Conservation (phyloP, 192 early-diverging fungal species). For the Podila epicladia region DNA sequence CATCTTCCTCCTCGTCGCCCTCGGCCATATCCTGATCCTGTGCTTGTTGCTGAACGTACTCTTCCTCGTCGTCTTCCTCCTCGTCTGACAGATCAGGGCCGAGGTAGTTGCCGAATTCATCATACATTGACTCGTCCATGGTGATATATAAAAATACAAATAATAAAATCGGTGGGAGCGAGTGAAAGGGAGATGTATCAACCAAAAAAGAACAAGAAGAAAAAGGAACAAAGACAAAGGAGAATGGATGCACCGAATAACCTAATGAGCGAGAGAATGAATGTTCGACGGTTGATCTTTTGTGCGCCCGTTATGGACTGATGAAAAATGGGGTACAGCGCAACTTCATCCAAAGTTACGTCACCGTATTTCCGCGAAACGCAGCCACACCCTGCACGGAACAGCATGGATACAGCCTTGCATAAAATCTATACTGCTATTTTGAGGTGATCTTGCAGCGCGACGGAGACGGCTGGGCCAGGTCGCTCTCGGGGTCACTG, state of each 20-base stretch:
- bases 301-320: too few species aligned
- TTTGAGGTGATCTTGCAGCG: too few species aligned
- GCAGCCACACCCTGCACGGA: too few species aligned
- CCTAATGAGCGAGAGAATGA: background rate
- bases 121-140: conserved; percentile 86
- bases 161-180: background rate
- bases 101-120: conserved; percentile 99
- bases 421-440: too few species aligned
- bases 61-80: conserved; percentile 64
- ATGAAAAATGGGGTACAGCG: too few species aligned
- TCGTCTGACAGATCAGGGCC: conserved; percentile 91
- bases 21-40: conserved; percentile 33
- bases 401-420: too few species aligned
- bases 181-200: background rate
- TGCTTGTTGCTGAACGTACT: conserved; percentile 36
- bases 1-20: conserved; percentile 58
- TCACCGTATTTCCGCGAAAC: too few species aligned
- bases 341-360: too few species aligned
- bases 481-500: too few species aligned
- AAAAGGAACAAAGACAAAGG: conserved; percentile 2
- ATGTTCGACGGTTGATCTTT: too few species aligned
- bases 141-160: conserved; percentile 20
- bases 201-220: background rate
- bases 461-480: too few species aligned
- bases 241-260: background rate